Percentiles rank a stretch among this genome's conserved stretches.
phyloP scores from a whole-genome alignment of 176 grass and related monocot species.

The Aegilops longissima region DNA sequence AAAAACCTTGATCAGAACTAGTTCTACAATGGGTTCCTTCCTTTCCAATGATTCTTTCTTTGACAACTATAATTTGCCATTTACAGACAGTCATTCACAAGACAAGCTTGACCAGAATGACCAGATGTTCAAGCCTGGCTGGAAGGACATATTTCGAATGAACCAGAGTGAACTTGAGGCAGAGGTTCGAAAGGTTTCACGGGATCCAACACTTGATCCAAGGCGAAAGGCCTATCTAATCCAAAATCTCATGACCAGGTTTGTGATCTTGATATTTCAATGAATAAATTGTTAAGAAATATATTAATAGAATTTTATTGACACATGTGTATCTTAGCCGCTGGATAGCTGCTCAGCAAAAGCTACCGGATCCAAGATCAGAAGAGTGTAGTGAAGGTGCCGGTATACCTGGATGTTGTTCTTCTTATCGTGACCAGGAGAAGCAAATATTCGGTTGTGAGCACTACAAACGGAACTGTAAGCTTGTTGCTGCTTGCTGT shows the following conservation, averaged over 20 bases:
- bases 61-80: constrained; percentile 28
- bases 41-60: neutral
- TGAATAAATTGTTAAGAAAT: constrained; percentile 10
- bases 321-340: constrained; percentile 56
- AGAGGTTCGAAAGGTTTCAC: constrained; percentile 96
- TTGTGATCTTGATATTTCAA: constrained; percentile 27
- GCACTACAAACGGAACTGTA: constrained; percentile 98
- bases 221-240: constrained; percentile 98
- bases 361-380: constrained; percentile 65
- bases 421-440: constrained; percentile 75
- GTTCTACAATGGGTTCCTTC: constrained; percentile 2
- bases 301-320: constrained; percentile 19
- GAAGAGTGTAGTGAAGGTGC: constrained; percentile 49
- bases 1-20: neutral
- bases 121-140: constrained; percentile 98
- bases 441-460: constrained; percentile 90
- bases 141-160: constrained; percentile 99
- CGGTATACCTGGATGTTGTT: constrained; percentile 65
- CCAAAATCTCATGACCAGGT: constrained; percentile 99
- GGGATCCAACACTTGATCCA: constrained; percentile 92
- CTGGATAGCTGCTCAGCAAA: constrained; percentile 99
- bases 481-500: constrained; percentile 90
- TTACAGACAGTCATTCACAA: constrained; percentile 52
- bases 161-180: constrained; percentile 97
- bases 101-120: constrained; percentile 79